A percentile compares a stretch with the other conserved stretches of the same genome.
phyloP scores from a whole-genome alignment of 768 basidiomycete species.

The Lactifluus echinatus region DNA sequence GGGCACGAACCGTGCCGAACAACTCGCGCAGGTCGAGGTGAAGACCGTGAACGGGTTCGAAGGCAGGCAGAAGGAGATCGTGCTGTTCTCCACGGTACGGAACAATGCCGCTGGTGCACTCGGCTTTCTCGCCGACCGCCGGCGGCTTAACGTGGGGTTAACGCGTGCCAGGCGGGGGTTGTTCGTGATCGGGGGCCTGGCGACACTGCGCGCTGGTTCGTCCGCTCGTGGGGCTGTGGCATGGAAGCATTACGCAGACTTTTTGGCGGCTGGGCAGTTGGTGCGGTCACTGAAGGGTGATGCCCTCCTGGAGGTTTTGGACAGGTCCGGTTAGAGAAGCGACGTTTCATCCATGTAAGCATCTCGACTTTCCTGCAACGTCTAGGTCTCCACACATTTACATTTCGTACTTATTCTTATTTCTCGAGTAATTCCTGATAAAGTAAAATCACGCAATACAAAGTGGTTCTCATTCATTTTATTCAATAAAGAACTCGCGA shows the following conservation, averaged over 20 bases:
- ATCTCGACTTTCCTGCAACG: background rate
- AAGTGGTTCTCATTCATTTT: background rate
- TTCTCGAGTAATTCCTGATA: no score
- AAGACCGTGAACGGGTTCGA: conserved; percentile 95
- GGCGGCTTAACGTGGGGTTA: conserved; percentile 84
- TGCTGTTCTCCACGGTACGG: conserved; percentile 86
- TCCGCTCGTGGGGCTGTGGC: conserved; percentile 26
- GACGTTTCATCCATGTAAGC: background rate
- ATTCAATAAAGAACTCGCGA: background rate
- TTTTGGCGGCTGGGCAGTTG: conserved; percentile 41
- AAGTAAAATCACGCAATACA: no score
- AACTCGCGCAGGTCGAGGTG: conserved; percentile 65
- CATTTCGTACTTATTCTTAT: no score
- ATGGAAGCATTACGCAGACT: conserved; percentile 56
- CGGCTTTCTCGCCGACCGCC: conserved; percentile 81
- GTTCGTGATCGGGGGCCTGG: conserved; percentile 68
- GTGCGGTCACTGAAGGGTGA: conserved; percentile 43
- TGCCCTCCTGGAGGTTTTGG: conserved; percentile 5
- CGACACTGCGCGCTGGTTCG: conserved; percentile 49
- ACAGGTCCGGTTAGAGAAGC: background rate
- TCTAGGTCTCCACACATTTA: no score
- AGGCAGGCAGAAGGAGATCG: conserved; percentile 87
- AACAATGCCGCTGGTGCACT: conserved; percentile 71
- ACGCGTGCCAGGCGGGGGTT: conserved; percentile 83
- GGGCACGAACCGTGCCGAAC: conserved; percentile 56